These are phyloP conservation scores for Erodium trifolium DNA, from an alignment of 441 rosid species.

Conservation along the genomic window DNA sequence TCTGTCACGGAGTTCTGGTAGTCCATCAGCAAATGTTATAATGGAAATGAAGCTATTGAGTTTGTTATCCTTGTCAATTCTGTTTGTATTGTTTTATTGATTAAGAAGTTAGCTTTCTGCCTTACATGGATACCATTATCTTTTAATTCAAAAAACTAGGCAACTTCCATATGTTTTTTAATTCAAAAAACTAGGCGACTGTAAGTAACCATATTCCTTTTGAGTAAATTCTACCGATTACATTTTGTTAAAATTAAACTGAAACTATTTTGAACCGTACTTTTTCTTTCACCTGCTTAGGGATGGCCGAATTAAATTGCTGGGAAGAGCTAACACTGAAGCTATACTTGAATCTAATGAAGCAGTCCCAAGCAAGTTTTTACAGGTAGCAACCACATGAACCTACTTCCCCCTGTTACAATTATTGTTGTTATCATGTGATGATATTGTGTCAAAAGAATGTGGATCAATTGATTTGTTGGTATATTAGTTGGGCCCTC, in stretches of 20 bases:
- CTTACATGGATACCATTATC: neutral
- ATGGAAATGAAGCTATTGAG: conserved; percentile 5
- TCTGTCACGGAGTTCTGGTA: neutral
- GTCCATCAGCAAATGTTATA: neutral
- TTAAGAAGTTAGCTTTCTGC: neutral
- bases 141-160: neutral
- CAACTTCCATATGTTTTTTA: neutral
- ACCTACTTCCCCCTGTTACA: conserved; percentile 8
- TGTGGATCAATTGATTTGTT: neutral
- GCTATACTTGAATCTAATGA: conserved; percentile 57
- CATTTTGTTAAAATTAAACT: neutral
- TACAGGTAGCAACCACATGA: conserved; percentile 48
- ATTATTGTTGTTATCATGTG: neutral
- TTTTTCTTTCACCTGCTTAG: conserved; percentile 23
- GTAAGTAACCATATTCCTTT: neutral
- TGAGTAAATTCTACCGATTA: neutral
- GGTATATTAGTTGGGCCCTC: neutral
- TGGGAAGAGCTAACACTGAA: conserved; percentile 70
- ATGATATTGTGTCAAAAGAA: neutral
- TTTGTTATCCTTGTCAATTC: neutral
- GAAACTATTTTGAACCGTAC: neutral
- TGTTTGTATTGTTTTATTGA: conserved; percentile 6
- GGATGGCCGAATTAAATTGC: conserved; percentile 79
- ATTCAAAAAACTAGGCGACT: neutral
- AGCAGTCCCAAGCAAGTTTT: conserved; percentile 52